Evolutionary conservation across 805 yeast genomes (phyloP), one percentile per base, ranked within the genome.

Genomic region (Candida orba): DNA sequence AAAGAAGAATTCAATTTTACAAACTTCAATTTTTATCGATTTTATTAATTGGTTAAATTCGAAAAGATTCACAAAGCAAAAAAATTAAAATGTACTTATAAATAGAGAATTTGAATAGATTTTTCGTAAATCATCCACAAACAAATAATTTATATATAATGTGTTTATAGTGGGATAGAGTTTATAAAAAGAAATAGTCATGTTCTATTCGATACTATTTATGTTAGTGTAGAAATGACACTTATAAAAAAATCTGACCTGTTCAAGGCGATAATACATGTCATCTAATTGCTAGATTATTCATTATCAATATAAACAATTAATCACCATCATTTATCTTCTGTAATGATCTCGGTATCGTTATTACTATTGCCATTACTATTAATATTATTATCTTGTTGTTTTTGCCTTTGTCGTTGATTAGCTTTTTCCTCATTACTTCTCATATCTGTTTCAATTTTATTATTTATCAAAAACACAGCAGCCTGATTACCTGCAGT

Each of bases 1-100:
- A 18, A 62, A 69, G 47, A 57, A 66, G 15, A 62, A 66, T 39
- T 68, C 75, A 51, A 76, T 73, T 51, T 61, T 76, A 20, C 72
- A 73, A 18, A 68, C 82, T 8, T 66, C 75, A 12, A 58, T 85
- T 55, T 88, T 84, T 58, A 73, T 79, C 51, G 96, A 89, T 53
- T 77, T 87, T 48, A 73, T 84, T 56, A 88, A 88, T 64, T 90
- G 93, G 90, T 58, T 84, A 36, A 72, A 71, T 49, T 66, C 84
- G n/a, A 72, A 73, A 54, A 54, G 53, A 39, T 27, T 49, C 15
- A 40, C 31, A 30, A 17, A 10, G 13, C 12, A 17, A 33, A 6
- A 32, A 20, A 33, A 24, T 17, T 18, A 17, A n/a, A n/a, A 30
- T 25, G 14, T 5, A 20, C 22, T 5, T 20, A 20, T 20, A 20